phyloP scores from a whole-genome alignment of 2,329 filamentous ascomycete genomes.

The Penicillium sp. region DNA sequence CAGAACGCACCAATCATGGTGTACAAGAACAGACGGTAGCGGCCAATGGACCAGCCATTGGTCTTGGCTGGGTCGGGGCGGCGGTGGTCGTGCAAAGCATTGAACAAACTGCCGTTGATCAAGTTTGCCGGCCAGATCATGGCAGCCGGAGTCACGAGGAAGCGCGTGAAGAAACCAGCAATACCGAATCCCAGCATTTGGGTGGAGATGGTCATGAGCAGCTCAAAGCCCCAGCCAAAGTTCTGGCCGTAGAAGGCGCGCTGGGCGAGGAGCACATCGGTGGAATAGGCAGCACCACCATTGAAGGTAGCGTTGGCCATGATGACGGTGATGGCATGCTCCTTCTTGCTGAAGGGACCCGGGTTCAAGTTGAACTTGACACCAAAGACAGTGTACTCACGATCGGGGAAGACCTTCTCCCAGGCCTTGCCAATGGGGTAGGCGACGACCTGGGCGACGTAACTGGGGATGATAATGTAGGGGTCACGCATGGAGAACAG shows the following conservation, averaged over 20 bases:
- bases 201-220: conserved; percentile 63
- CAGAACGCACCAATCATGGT: conserved; percentile 56
- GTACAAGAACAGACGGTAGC: conserved; percentile 62
- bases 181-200: conserved; percentile 68
- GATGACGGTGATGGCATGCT: conserved; percentile 43
- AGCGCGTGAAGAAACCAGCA: conserved; percentile 63
- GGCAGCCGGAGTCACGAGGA: conserved; percentile 54
- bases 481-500: conserved; percentile 57
- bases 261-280: conserved; percentile 69
- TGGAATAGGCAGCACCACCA: conserved; percentile 61
- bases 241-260: conserved; percentile 67
- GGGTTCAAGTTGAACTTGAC: conserved; percentile 38
- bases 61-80: conserved; percentile 53
- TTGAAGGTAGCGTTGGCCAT: conserved; percentile 66
- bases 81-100: conserved; percentile 66
- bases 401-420: conserved; percentile 36
- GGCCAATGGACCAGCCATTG: conserved; percentile 62
- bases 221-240: conserved; percentile 63
- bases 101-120: conserved; percentile 64
- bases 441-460: conserved; percentile 59
- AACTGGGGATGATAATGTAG: conserved; percentile 57
- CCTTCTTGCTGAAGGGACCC: conserved; percentile 46
- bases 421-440: conserved; percentile 50
- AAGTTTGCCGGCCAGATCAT: conserved; percentile 73
- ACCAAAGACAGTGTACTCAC: conserved; percentile 35